A percentile compares a stretch with the other conserved stretches of the same genome.
phyloP scores from a whole-genome alignment of 805 yeast species.

The Torulaspora gathmanii region DNA sequence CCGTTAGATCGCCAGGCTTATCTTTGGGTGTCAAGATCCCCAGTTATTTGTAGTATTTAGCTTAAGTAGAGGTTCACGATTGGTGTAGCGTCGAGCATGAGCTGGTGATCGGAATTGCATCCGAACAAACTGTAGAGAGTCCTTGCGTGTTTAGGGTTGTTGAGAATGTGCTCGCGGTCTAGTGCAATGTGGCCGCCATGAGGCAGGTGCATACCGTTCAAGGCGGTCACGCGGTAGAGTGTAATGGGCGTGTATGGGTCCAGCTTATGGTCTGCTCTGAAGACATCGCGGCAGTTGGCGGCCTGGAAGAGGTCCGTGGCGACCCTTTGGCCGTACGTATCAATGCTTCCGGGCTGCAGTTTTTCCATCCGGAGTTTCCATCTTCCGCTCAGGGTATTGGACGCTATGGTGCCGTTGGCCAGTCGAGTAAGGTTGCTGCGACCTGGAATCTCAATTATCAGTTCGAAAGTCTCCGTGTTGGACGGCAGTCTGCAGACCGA shows the following conservation, averaged over 20 bases:
- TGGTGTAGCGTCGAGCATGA: conserved; percentile 29
- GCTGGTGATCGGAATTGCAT: conserved; percentile 20
- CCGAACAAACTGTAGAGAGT: conserved; percentile 16
- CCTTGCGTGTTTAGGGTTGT: conserved; percentile 3
- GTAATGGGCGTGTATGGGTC: conserved; percentile 13
- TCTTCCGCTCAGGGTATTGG: conserved; percentile 39
- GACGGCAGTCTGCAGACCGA: conserved; percentile 16
- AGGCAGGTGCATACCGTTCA: conserved; percentile 24
- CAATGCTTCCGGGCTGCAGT: conserved; percentile 39
- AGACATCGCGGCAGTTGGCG: conserved; percentile 8
- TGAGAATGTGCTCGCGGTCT: conserved; percentile 4
- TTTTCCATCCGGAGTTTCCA: conserved; percentile 46
- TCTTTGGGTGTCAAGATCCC: no score
- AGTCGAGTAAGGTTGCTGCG: conserved; percentile 6
- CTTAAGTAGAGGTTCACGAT: conserved; percentile 20
- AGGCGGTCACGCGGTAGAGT: conserved; percentile 18
- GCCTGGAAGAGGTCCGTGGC: conserved; percentile 21
- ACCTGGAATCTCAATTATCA: conserved; percentile 26
- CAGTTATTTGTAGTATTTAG: conserved; percentile 1
- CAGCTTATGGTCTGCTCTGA: conserved; percentile 10
- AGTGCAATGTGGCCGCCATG: conserved; percentile 9
- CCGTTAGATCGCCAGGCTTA: no score
- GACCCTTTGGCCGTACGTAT: conserved; percentile 37
- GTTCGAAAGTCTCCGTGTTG: conserved; percentile 30
- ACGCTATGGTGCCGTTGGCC: conserved; percentile 13